These are phyloP conservation scores for Pseudonitzschia pungens DNA, from an alignment of 108 stramenopile genomes.

Conservation along the genomic window DNA sequence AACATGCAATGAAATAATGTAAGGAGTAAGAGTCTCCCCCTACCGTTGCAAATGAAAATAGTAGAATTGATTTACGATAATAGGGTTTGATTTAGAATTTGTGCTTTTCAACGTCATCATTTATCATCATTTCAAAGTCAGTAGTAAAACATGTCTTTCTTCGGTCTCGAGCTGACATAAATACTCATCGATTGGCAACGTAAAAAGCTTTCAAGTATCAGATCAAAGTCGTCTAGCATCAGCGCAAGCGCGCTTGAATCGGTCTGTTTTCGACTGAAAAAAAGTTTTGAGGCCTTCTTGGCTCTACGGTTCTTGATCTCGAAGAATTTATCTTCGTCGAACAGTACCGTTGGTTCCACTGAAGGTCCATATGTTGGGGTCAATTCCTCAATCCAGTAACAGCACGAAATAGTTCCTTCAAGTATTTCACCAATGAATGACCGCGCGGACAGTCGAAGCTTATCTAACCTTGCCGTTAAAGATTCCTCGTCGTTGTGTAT, in stretches of 20 bases:
- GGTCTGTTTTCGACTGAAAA: slow-evolving; percentile 30
- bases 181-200: slow-evolving; percentile 81
- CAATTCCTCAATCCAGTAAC: slow-evolving; percentile 77
- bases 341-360: slow-evolving; percentile 62
- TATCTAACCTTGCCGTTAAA: slow-evolving; percentile 9
- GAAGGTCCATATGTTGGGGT: slow-evolving; percentile 21
- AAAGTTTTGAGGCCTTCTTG: slow-evolving; percentile 29
- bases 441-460: slow-evolving; percentile 27
- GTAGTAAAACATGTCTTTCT: slow-evolving; percentile 59
- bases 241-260: slow-evolving; percentile 42
- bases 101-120: not conserved
- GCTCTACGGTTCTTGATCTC: slow-evolving; percentile 61
- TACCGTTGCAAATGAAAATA: not conserved
- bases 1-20: not conserved
- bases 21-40: not conserved
- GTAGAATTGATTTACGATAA: not conserved
- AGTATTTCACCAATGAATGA: slow-evolving; percentile 66
- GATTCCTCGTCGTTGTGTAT: not conserved
- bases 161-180: slow-evolving; percentile 59
- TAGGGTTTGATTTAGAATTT: not conserved
- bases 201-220: slow-evolving; percentile 75
- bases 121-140: slow-evolving; percentile 3
- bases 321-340: slow-evolving; percentile 85
- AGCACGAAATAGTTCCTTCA: slow-evolving; percentile 64
- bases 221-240: slow-evolving; percentile 61